Evolutionary conservation across 1,284 basidiomycete species (phyloP).

Genomic region (Uromyces viciae-fabae): DNA sequence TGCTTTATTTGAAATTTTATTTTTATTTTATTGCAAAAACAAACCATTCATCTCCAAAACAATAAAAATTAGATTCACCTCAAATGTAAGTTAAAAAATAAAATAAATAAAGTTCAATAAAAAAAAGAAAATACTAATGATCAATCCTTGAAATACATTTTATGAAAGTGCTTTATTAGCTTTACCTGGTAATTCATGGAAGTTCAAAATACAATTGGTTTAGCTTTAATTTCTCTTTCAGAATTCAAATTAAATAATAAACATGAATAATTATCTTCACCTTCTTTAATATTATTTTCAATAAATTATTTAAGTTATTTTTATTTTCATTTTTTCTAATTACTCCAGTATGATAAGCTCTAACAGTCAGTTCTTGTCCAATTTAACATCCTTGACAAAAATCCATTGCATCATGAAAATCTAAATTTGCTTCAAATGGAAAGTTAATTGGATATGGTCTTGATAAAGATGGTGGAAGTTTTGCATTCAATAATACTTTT

Average conservation of each 20-base stretch:
- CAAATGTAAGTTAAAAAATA: not conserved
- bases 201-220: too few relatives aligned
- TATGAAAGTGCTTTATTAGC: too few relatives aligned
- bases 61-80: not conserved
- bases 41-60: too few relatives aligned
- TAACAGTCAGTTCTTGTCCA: slow-evolving; percentile 92
- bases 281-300: too few relatives aligned
- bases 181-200: too few relatives aligned
- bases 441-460: slow-evolving; percentile 25
- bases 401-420: slow-evolving; percentile 65
- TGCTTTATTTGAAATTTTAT: not conserved
- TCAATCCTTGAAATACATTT: too few relatives aligned
- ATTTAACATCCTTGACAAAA: slow-evolving; percentile 98
- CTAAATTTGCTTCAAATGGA: slow-evolving; percentile 44
- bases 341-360: slow-evolving; percentile 91
- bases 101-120: not conserved
- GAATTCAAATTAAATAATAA: too few relatives aligned
- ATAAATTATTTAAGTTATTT: too few relatives aligned
- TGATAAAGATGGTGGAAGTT: slow-evolving; percentile 9
- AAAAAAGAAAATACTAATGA: not conserved
- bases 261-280: too few relatives aligned
- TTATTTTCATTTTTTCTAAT: too few relatives aligned
- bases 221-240: too few relatives aligned
- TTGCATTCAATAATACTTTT: slow-evolving; percentile 27
- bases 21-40: not conserved